These are phyloP conservation scores for Diplocarpon mali DNA, from an alignment of 2,329 filamentous ascomycete genomes.

Conservation along the genomic window DNA sequence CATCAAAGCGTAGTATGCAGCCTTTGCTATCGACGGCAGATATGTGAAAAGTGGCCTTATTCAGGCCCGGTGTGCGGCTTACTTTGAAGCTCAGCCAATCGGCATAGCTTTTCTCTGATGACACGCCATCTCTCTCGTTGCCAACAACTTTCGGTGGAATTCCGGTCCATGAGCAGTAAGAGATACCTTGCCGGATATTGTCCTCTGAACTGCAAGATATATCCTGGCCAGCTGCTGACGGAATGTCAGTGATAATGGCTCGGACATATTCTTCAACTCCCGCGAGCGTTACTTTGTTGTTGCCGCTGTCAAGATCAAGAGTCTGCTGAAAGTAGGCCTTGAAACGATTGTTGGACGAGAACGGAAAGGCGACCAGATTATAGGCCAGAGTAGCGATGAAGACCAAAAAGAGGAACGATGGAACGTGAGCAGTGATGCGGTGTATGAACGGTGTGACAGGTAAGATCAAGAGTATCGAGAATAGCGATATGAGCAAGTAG, in stretches of 20 bases:
- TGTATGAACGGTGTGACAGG: slow-evolving; percentile 80
- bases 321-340: slow-evolving; percentile 83
- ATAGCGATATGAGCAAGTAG: slow-evolving; percentile 56
- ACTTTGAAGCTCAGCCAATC: slow-evolving; percentile 59
- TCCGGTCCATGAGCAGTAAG: slow-evolving; percentile 62
- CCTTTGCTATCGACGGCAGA: slow-evolving; percentile 65
- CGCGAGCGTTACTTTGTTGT: slow-evolving; percentile 56
- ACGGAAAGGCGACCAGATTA: slow-evolving; percentile 80
- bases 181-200: slow-evolving; percentile 38
- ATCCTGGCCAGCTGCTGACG: slow-evolving; percentile 54
- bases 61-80: slow-evolving; percentile 32
- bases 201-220: slow-evolving; percentile 39
- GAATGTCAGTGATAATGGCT: slow-evolving; percentile 55
- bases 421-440: slow-evolving; percentile 72
- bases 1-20: slow-evolving; percentile 63
- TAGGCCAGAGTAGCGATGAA: slow-evolving; percentile 71
- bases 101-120: slow-evolving; percentile 34
- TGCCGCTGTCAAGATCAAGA: slow-evolving; percentile 63
- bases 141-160: slow-evolving; percentile 53
- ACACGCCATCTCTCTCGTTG: slow-evolving; percentile 30
- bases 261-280: slow-evolving; percentile 59
- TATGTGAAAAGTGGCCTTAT: slow-evolving; percentile 52
- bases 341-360: slow-evolving; percentile 65
- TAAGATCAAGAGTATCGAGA: slow-evolving; percentile 61
- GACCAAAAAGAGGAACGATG: slow-evolving; percentile 62